Base-by-base conservation (phyloP, 2,329 filamentous ascomycete genomes). In the Alternaria dauci region DNA sequence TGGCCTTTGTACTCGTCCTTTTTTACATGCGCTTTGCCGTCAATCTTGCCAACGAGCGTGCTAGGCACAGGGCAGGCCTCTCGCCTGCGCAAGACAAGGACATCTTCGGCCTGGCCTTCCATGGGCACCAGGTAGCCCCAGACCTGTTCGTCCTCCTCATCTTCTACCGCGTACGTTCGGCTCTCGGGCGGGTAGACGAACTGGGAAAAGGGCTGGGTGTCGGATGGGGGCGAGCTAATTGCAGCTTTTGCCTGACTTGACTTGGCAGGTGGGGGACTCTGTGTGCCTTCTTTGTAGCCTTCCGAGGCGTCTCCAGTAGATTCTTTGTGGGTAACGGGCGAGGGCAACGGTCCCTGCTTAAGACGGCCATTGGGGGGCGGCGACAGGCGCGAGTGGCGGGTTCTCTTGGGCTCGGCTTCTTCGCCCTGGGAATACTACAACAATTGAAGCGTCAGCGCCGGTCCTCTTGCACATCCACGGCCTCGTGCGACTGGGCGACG, bases 111-210 rank as follows among this genome's bases (percentile, higher is more conserved):
- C 65, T 86, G 87, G 53, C 86, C 85, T 73, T 94, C 89, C 25
- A 97, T 81, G 2, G 94, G 93, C 55, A 97, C 87, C 5, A 99
- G 83, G 73, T 98, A 99, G 12, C 96, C 96, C 95, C 95, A 99
- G 1, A 98, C 93, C 8, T 93, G 93, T 76, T 96, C 91, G 46
- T 87, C 86, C 59, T 86, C 87, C 80, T 97, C 93, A 74, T 97
- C 91, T 64, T 94, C 87, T 4, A 96, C 91, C 58, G 96, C 93
- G 65, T 94, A 91, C 11, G 89, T 89, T 47, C 94, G 85, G 26
- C 87, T 86, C 59, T 87, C 82, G 28, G 92, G 87, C 3, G 91
- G 89, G 67, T 92, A 89, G 38, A 92, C 81, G 72, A 91, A 91
- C 80, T 99, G 95, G 8, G 92, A 94, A 62, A 93, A 88, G 0